phyloP scores from a whole-genome alignment of 2,329 filamentous ascomycete species.

The Arachnopeziza araneosa region DNA sequence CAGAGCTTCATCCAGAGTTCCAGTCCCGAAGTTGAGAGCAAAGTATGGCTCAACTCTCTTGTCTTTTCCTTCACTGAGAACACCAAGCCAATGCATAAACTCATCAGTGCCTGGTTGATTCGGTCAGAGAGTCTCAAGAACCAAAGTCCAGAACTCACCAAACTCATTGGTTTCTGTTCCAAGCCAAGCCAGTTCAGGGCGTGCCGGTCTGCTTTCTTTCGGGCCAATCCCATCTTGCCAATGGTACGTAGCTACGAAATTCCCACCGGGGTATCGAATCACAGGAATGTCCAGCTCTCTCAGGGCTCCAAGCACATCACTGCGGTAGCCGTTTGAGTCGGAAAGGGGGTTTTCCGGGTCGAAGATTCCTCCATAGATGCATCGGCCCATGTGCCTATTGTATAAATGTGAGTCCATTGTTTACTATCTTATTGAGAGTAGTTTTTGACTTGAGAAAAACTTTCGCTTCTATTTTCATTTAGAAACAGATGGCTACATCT shows the following conservation, averaged over 20 bases:
- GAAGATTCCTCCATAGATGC: slow-evolving; percentile 83
- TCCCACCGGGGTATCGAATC: slow-evolving; percentile 76
- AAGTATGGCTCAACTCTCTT: slow-evolving; percentile 72
- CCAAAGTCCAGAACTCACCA: slow-evolving; percentile 37
- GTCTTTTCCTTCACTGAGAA: slow-evolving; percentile 54
- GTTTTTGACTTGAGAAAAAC: not conserved
- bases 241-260: slow-evolving; percentile 81
- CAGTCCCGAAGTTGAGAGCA: slow-evolving; percentile 76
- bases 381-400: slow-evolving; percentile 75
- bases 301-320: slow-evolving; percentile 69
- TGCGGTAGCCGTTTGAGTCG: slow-evolving; percentile 70
- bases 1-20: slow-evolving; percentile 50
- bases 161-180: slow-evolving; percentile 73
- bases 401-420: not conserved
- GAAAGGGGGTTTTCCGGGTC: slow-evolving; percentile 70
- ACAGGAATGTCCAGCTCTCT: slow-evolving; percentile 71
- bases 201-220: slow-evolving; percentile 56
- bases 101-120: slow-evolving; percentile 56
- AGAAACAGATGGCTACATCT: not conserved
- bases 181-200: slow-evolving; percentile 71
- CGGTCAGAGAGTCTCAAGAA: slow-evolving; percentile 1
- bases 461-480: not conserved
- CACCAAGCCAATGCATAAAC: slow-evolving; percentile 75
- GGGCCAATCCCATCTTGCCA: slow-evolving; percentile 80
- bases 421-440: not conserved